These are phyloP conservation scores for Filosporella fistucella DNA, from an alignment of 495 filamentous ascomycete species.

Conservation along the genomic window DNA sequence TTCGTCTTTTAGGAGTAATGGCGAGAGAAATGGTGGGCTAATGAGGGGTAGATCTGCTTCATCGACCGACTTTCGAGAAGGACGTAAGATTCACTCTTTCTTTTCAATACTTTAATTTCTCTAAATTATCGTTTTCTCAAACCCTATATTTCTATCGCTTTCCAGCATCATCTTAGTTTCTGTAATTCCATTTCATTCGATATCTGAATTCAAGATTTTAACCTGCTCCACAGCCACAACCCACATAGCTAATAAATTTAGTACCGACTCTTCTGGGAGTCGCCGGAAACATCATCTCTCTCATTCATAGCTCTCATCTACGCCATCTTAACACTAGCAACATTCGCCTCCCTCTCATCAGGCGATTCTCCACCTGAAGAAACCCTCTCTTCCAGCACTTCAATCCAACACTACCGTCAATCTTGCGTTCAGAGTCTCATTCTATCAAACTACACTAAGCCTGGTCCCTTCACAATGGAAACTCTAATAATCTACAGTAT, in stretches of 20 bases:
- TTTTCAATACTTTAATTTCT: too few relatives aligned
- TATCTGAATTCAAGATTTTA: too few relatives aligned
- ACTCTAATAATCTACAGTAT: constrained; percentile 43
- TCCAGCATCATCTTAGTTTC: too few relatives aligned
- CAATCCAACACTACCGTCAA: constrained; percentile 6
- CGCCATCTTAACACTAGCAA: constrained; percentile 34
- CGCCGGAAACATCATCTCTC: constrained; percentile 30
- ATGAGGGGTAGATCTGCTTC: constrained; percentile 26
- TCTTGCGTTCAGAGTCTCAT: constrained; percentile 35
- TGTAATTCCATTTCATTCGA: too few relatives aligned
- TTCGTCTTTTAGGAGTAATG: too few relatives aligned
- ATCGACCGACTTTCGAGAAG: constrained; percentile 38
- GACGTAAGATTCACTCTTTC: constrained; percentile 17
- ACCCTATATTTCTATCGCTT: too few relatives aligned
- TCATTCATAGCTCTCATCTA: constrained; percentile 43
- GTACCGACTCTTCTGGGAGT: constrained; percentile 44
- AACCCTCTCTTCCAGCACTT: constrained; percentile 16
- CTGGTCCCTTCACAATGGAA: constrained; percentile 39
- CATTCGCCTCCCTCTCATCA: constrained; percentile 28
- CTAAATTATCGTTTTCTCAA: too few relatives aligned
- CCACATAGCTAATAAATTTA: too few relatives aligned
- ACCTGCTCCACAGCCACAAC: too few relatives aligned
- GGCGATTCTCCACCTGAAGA: constrained; percentile 23
- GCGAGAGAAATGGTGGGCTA: too few relatives aligned
- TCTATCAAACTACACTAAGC: constrained; percentile 40